Conservation (phyloP, 805 yeast species). For the Sungouiozyma intestinalis region DNA sequence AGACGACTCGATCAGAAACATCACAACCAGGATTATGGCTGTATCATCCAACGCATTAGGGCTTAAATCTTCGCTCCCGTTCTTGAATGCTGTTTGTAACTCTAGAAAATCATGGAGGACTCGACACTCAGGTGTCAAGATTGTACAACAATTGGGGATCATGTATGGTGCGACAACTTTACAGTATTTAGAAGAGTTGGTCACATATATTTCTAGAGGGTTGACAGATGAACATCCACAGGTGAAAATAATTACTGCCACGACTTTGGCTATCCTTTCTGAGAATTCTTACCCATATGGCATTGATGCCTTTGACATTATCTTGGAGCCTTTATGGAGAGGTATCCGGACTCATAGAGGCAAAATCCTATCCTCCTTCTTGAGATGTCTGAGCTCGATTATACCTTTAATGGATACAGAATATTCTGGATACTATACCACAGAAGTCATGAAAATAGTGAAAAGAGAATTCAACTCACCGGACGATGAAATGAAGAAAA, state of each 20-base stretch:
- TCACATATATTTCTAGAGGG: conserved; percentile 48
- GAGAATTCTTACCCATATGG: conserved; percentile 83
- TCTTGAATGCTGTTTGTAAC: conserved; percentile 66
- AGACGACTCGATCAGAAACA: conserved; percentile 71
- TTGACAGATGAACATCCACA: conserved; percentile 57
- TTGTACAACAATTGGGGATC: conserved; percentile 65
- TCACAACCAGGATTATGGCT: conserved; percentile 72
- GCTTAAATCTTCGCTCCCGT: conserved; percentile 60
- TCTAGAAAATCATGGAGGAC: conserved; percentile 74
- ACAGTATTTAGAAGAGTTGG: conserved; percentile 60
- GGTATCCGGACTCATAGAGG: conserved; percentile 76
- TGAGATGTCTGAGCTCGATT: conserved; percentile 67
- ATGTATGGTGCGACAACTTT: conserved; percentile 61
- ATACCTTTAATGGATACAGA: conserved; percentile 84
- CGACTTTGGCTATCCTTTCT: conserved; percentile 64
- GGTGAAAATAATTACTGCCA: conserved; percentile 62
- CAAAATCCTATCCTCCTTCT: conserved; percentile 58
- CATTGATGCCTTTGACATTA: conserved; percentile 69
- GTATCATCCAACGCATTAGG: conserved; percentile 77
- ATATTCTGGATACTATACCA: conserved; percentile 65
- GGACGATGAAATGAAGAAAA: conserved; percentile 77
- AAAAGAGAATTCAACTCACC: conserved; percentile 67
- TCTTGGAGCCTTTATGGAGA: conserved; percentile 68
- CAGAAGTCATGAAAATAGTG: conserved; percentile 58
- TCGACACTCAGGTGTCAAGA: conserved; percentile 70